Evolutionary conservation across 805 yeast genomes (phyloP).

Genomic region (Lachancea meyersii): DNA sequence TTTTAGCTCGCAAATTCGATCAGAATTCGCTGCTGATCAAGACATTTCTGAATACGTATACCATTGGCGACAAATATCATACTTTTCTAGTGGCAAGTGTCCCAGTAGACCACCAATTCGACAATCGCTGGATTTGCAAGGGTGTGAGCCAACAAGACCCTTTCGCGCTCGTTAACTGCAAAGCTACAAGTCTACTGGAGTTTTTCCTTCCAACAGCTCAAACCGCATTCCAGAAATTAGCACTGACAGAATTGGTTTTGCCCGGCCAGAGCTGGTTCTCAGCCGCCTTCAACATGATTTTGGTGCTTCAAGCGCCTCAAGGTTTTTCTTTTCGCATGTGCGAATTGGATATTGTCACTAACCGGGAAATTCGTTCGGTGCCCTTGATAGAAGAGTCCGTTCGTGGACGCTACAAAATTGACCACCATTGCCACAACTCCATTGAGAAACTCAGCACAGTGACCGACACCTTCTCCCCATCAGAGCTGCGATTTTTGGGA

Average conservation of each 20-base stretch:
- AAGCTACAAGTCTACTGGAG: not conserved
- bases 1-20: conserved; percentile 5
- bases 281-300: not conserved
- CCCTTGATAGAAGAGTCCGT: not conserved
- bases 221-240: conserved; percentile 1
- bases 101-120: not conserved
- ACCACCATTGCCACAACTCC: not conserved
- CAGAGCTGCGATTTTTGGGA: no score
- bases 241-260: not conserved
- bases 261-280: conserved; percentile 1
- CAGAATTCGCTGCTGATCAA: conserved; percentile 2
- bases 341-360: not conserved
- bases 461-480: no score
- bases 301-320: conserved; percentile 1
- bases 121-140: not conserved
- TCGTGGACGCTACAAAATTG: not conserved
- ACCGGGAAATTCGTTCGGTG: not conserved
- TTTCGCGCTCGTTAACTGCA: conserved; percentile 1
- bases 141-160: not conserved
- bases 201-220: conserved; percentile 1
- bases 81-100: not conserved
- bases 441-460: no score
- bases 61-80: not conserved
- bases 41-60: conserved; percentile 5
- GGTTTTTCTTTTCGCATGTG: not conserved